Evolutionary conservation across 2,329 filamentous ascomycete species (phyloP).

Genomic region (Amesomyces nigricolor): DNA sequence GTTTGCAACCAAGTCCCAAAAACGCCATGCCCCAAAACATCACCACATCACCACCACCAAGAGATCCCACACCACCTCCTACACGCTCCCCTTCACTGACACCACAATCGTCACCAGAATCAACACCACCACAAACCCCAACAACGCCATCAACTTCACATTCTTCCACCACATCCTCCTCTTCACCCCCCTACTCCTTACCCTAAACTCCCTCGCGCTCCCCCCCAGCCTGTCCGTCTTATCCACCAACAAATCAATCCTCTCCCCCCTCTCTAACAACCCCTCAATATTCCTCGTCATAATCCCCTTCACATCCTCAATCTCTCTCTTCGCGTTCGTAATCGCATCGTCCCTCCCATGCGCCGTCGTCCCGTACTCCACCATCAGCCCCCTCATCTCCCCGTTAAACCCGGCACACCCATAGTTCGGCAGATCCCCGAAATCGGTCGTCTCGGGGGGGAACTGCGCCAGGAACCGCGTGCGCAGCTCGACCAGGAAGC

Average conservation of each 20-base stretch:
- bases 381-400: conserved; percentile 69
- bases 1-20: background rate
- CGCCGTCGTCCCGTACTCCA: conserved; percentile 71
- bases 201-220: conserved; percentile 82
- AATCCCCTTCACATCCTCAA: conserved; percentile 85
- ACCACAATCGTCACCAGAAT: conserved; percentile 53
- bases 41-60: background rate
- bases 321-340: conserved; percentile 76
- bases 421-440: conserved; percentile 75
- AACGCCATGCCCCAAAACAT: conserved; percentile 2
- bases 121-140: conserved; percentile 61
- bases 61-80: background rate
- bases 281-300: conserved; percentile 96
- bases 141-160: conserved; percentile 81
- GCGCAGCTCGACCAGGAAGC: conserved; percentile 86
- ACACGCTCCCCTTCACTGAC: conserved; percentile 42
- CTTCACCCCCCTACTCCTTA: conserved; percentile 79
- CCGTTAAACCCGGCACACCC: conserved; percentile 84
- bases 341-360: conserved; percentile 72
- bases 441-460: conserved; percentile 59
- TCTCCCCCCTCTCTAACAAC: conserved; percentile 81
- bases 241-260: conserved; percentile 88
- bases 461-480: conserved; percentile 75
- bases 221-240: conserved; percentile 92
- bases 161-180: conserved; percentile 99